A percentile compares a stretch with the other conserved stretches of the same genome.
These are phyloP conservation scores for Gillenia trifoliata DNA, from an alignment of 306 rosid species.

Conservation along the genomic window DNA sequence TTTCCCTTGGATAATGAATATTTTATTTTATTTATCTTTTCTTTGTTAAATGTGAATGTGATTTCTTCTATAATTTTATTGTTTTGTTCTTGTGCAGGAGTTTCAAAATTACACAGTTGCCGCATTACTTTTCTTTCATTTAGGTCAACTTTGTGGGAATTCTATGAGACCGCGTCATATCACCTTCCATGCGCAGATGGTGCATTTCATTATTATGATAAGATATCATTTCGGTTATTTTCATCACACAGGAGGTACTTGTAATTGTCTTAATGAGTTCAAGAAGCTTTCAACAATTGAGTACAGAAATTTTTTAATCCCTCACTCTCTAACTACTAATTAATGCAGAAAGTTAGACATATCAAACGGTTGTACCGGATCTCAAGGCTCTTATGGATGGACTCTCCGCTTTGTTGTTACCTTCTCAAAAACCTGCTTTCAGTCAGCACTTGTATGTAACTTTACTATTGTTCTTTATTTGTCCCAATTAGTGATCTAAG, in stretches of 20 bases:
- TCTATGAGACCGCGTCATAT: conserved; percentile 87
- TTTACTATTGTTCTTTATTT: conserved; percentile 14
- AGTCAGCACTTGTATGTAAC: conserved; percentile 60
- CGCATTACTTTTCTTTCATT: conserved; percentile 90
- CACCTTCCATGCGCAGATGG: conserved; percentile 96
- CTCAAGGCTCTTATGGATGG: conserved; percentile 74
- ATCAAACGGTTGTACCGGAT: conserved; percentile 81
- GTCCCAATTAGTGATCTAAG: background rate
- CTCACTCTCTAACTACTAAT: background rate
- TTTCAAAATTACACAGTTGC: conserved; percentile 93
- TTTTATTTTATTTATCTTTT: background rate
- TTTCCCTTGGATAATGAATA: background rate
- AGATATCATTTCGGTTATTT: conserved; percentile 89
- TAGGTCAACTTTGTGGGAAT: conserved; percentile 95
- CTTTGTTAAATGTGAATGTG: background rate
- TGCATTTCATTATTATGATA: conserved; percentile 85
- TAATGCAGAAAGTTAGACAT: conserved; percentile 66
- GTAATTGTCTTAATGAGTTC: conserved; percentile 16
- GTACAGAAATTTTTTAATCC: conserved; percentile 6
- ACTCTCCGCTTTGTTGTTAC: conserved; percentile 71
- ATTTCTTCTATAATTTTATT: background rate
- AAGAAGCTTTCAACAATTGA: conserved; percentile 11
- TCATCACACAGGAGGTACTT: conserved; percentile 92
- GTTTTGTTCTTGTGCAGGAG: conserved; percentile 54
- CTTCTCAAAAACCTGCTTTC: conserved; percentile 77